These are phyloP conservation scores for Thalassiosira profunda DNA, from an alignment of 108 stramenopile genomes.

Conservation along the genomic window DNA sequence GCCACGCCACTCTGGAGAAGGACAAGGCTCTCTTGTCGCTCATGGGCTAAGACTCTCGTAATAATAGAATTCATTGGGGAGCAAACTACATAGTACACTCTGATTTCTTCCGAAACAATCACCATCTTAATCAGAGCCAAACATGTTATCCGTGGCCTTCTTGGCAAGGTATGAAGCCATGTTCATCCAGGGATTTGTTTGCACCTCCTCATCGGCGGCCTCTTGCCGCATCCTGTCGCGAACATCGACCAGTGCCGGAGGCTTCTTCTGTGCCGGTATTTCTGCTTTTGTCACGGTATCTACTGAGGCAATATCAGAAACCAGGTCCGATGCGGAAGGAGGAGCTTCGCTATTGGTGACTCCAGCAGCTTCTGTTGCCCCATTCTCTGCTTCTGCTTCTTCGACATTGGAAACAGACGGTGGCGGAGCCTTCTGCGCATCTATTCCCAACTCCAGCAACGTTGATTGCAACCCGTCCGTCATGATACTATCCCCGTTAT, in stretches of 20 bases:
- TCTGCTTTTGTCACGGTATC: not conserved
- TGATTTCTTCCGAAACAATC: not conserved
- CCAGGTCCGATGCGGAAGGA: not conserved
- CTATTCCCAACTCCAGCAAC: slow-evolving; percentile 18
- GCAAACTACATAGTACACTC: not conserved
- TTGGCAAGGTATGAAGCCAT: slow-evolving; percentile 43
- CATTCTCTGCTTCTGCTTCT: not conserved
- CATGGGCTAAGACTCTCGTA: slow-evolving; percentile 1
- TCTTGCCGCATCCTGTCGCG: slow-evolving; percentile 46
- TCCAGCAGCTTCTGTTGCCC: not conserved
- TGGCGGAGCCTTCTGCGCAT: not conserved
- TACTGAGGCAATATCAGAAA: too few relatives aligned
- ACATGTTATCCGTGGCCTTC: slow-evolving; percentile 31
- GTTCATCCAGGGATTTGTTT: slow-evolving; percentile 45
- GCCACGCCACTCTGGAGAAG: not conserved
- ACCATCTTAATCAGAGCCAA: slow-evolving; percentile 6
- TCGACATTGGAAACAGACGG: not conserved
- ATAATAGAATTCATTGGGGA: slow-evolving; percentile 11
- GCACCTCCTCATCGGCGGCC: slow-evolving; percentile 13
- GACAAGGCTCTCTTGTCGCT: not conserved
- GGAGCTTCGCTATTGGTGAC: too few relatives aligned
- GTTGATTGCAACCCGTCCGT: slow-evolving; percentile 50
- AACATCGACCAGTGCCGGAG: slow-evolving; percentile 24
- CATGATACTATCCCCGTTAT: slow-evolving; percentile 54
- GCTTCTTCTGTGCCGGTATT: not conserved